Conservation (phyloP, 345 rosid genomes). For the Eucalyptus marginata region DNA sequence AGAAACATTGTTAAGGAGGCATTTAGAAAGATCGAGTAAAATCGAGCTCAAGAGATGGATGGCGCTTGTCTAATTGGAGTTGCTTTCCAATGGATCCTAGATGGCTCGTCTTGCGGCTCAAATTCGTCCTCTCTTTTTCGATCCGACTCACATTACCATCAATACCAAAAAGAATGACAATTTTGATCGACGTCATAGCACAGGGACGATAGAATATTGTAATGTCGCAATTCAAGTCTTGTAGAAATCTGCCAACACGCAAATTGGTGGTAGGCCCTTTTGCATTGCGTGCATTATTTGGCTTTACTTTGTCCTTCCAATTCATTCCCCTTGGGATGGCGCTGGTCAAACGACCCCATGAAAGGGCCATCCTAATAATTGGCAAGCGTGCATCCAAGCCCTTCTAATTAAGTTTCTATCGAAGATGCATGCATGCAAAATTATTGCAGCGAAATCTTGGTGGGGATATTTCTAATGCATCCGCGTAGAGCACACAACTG, state of each 20-base stretch:
- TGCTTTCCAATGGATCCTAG: neutral
- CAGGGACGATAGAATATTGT: neutral
- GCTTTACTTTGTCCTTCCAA: neutral
- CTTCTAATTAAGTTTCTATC: neutral
- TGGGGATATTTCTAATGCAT: neutral
- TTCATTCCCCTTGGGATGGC: neutral
- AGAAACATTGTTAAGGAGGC: neutral
- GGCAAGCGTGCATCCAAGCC: neutral
- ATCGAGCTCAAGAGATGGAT: neutral
- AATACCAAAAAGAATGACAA: neutral
- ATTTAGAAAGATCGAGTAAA: neutral
- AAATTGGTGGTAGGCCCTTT: neutral
- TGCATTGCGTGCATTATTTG: neutral
- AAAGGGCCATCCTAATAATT: too few species aligned
- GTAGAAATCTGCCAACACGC: too few species aligned
- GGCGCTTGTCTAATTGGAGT: neutral
- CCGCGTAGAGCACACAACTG: neutral
- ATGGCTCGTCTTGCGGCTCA: neutral
- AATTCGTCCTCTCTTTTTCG: neutral
- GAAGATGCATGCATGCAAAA: neutral
- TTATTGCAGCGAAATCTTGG: neutral
- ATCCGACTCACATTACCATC: accelerated
- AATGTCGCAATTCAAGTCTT: too few species aligned
- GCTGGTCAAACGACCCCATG: too few species aligned
- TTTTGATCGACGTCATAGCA: neutral